phyloP scores from a whole-genome alignment of 257 asterid genomes.

The Hygrophila difformis region DNA sequence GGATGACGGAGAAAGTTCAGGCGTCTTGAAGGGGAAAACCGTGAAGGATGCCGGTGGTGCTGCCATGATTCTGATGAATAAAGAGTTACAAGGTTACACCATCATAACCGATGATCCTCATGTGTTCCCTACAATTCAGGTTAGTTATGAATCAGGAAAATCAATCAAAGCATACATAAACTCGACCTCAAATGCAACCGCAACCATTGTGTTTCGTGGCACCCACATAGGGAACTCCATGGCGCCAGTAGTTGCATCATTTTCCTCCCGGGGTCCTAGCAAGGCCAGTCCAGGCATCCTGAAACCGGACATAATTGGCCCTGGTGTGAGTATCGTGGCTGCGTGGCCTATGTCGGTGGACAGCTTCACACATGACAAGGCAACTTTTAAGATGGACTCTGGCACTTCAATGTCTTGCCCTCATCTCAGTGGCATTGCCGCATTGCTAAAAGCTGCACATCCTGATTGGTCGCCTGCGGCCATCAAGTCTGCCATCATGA shows the following conservation, averaged over 20 bases:
- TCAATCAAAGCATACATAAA: constrained; percentile 27
- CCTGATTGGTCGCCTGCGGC: constrained; percentile 54
- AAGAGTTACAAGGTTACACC: constrained; percentile 16
- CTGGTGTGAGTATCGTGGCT: constrained; percentile 39
- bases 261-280: constrained; percentile 49
- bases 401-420: constrained; percentile 58
- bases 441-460: constrained; percentile 37
- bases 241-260: constrained; percentile 29
- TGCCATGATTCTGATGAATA: constrained; percentile 42
- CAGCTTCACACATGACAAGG: constrained; percentile 17
- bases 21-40: no score
- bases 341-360: constrained; percentile 37
- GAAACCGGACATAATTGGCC: constrained; percentile 46
- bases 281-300: constrained; percentile 36
- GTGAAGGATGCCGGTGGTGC: constrained; percentile 45
- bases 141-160: constrained; percentile 27
- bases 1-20: no score
- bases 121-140: constrained; percentile 35
- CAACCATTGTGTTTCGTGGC: constrained; percentile 26
- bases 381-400: constrained; percentile 29
- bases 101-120: constrained; percentile 34
- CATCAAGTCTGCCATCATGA: constrained; percentile 46
- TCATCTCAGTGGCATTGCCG: constrained; percentile 41
- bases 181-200: constrained; percentile 24
- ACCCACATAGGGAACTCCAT: constrained; percentile 19